Evolutionary conservation across 1,284 basidiomycete genomes (phyloP).

Genomic region (Moniliophthora roreri): DNA sequence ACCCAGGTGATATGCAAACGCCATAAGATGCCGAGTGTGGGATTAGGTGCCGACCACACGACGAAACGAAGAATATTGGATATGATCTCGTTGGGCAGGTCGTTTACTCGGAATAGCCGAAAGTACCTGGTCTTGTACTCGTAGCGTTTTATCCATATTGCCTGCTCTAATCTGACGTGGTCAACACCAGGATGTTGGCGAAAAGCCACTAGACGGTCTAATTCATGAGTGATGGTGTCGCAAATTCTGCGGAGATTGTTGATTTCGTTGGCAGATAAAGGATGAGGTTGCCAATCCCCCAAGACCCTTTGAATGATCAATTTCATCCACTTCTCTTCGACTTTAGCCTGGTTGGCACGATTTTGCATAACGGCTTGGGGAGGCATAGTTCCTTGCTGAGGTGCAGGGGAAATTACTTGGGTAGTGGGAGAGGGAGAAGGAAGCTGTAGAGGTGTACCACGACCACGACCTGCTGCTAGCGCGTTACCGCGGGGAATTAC

Average conservation of each 20-base stretch:
- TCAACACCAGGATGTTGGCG: constrained; percentile 15
- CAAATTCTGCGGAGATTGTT: constrained; percentile 21
- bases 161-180: constrained; percentile 24
- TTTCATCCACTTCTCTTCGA: constrained; percentile 8
- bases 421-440: neutral
- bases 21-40: constrained; percentile 31
- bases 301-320: constrained; percentile 10
- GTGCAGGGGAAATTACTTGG: neutral
- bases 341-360: constrained; percentile 1
- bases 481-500: constrained; percentile 10
- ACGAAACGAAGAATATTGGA: constrained; percentile 58
- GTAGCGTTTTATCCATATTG: constrained; percentile 27
- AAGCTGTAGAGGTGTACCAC: neutral
- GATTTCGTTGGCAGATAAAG: constrained; percentile 23
- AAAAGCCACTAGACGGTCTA: constrained; percentile 23
- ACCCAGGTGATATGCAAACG: constrained; percentile 56
- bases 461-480: constrained; percentile 2
- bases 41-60: constrained; percentile 42
- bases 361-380: neutral
- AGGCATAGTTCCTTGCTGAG: neutral
- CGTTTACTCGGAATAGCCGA: constrained; percentile 54
- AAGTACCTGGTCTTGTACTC: constrained; percentile 33
- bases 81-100: constrained; percentile 64
- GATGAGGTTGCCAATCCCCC: constrained; percentile 26
- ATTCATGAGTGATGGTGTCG: constrained; percentile 20